Evolutionary conservation across 2,329 filamentous ascomycete species (phyloP).

Genomic region (Sphaceloma murrayae): DNA sequence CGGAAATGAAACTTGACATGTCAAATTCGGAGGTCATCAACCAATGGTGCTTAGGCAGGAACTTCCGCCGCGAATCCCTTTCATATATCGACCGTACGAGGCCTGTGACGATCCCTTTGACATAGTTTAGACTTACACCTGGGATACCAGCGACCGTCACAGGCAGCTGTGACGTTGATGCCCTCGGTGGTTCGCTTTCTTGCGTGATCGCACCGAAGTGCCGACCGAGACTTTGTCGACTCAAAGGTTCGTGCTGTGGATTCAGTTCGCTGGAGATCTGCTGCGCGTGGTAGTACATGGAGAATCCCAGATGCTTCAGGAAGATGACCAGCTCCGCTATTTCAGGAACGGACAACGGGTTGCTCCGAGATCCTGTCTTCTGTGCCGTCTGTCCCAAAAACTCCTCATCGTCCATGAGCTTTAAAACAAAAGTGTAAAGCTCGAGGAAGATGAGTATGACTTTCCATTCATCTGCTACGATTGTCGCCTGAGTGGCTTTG

Average conservation of each 20-base stretch:
- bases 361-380: conserved; percentile 42
- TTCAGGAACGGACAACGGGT: conserved; percentile 61
- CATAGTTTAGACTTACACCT: conserved; percentile 66
- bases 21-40: conserved; percentile 83
- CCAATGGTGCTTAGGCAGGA: conserved; percentile 80
- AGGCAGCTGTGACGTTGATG: conserved; percentile 32
- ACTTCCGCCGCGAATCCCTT: conserved; percentile 77
- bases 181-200: conserved; percentile 17
- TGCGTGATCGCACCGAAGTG: conserved; percentile 17
- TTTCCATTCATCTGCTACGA: conserved; percentile 66
- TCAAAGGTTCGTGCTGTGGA: conserved; percentile 10
- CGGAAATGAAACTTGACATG: conserved; percentile 76
- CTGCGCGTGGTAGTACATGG: conserved; percentile 72
- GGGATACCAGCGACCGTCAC: conserved; percentile 51
- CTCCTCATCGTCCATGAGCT: conserved; percentile 92
- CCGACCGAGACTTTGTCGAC: conserved; percentile 23
- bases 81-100: conserved; percentile 85
- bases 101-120: conserved; percentile 69
- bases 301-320: conserved; percentile 82
- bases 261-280: conserved; percentile 40
- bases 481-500: conserved; percentile 27
- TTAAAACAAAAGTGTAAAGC: conserved; percentile 83
- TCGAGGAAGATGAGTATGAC: conserved; percentile 86
- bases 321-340: conserved; percentile 69
- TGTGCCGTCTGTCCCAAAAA: conserved; percentile 44